Base-by-base conservation (phyloP, 1,139 yeast species). In the Geotrichum carabidarum region DNA sequence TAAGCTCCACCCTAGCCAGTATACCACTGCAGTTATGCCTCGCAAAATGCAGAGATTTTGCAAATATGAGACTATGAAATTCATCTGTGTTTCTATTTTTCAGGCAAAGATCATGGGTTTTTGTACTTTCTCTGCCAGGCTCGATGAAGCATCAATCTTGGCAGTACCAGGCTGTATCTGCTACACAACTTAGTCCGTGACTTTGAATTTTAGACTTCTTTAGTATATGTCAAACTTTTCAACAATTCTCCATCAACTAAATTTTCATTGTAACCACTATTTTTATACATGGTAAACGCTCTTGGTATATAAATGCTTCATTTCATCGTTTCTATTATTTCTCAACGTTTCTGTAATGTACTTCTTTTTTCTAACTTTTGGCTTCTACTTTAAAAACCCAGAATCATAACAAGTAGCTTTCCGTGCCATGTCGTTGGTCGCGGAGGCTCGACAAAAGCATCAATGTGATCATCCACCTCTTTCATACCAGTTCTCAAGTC, bases 401-500 rank as follows among this genome's bases (percentile, higher is more conserved):
- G 27, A 34, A 43, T 18, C 27, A 11, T n/a, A n/a, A 17, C 4
- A 11, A n/a, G 34, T 8, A 59, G 35, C 32, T 50, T 51, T 30
- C 56, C 62, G n/a, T 48, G 46, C 59, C 59, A 48, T 1, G 57
- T 60, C 4, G 36, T 60, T 9, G 62, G 62, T 17, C 55, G 57
- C 7, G 50, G 47, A 8, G 41, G 38, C 38, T 30, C 53, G 7
- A 37, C n/a, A 48, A 40, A 53, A 6, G 44, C 6, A 9, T 57
- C 58, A 8, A 55, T 60, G 22, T 71, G 65, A 36, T 71, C 73
- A 56, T 80, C 84, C 49, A 84, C 75, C 62, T 82, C 87, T 38
- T 72, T 75, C 43, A 82, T 64, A 1, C 86, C 87, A 1, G 79
- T 70, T 5, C 67, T 58, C 45, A 84, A 71, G 64, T 84, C 88